Base-by-base conservation (phyloP, 2,329 filamentous ascomycete species). In the Nemania diffusa region DNA sequence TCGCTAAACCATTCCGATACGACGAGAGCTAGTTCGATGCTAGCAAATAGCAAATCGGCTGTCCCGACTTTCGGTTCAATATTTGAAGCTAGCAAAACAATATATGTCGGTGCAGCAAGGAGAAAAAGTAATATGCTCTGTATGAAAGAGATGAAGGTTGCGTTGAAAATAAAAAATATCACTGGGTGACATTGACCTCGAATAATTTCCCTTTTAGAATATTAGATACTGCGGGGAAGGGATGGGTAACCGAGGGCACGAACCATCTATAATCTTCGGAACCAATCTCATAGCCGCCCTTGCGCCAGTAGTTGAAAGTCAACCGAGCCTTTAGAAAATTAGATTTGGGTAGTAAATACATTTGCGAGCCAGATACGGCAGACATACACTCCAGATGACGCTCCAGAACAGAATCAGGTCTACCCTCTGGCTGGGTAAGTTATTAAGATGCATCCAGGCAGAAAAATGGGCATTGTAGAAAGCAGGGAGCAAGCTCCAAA, bases 221-320 rank as follows among this genome's bases (percentile, higher is more conserved):
- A 60, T 79, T 60, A 79, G 75, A 67, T 55, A 24, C 0, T 24
- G 8, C 9, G 24, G 13, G 4, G n/a, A 1, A 51, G 29, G 26
- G 15, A 24, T 1, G 13, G 40, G 11, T 32, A 46, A 32, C 15
- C 13, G 61, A 52, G 62, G 22, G 13, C 46, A 73, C 78, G 57
- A 73, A 85, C 90, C 96, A 99, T 81, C 96, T 88, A 79, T 99
- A 99, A 79, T 99, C 96, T 80, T 99, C 95, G 17, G 92, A 94
- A 42, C 96, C 95, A 70, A 94, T 84, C 17, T 85, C 83, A 79
- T 99, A 99, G 26, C 96, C 96, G 44, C 96, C 96, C 79, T 93
- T 97, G 65, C 96, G 91, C 90, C 92, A 97, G 82, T 97, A 99
- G 81, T 99, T 99, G 84, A 88, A 98, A 2, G 95, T 98, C 80